Base-by-base conservation (phyloP, 208 protist species). In the Trypanosoma brucei region DNA sequence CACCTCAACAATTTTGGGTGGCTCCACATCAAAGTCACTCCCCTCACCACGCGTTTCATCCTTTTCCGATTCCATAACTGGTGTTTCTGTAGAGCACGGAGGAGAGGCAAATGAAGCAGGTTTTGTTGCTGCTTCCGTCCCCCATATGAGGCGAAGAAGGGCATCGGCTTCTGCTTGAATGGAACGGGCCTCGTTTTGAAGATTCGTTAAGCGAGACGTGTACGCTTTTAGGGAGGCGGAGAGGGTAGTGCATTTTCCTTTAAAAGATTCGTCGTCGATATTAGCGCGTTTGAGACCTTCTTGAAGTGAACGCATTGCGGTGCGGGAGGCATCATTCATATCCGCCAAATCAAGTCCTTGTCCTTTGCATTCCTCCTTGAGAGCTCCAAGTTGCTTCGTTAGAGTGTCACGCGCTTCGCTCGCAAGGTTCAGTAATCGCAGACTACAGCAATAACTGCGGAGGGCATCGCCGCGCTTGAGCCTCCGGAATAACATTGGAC, bases 361-460 rank as follows among this genome's bases (percentile, higher is more conserved):
- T 5, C 87, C 86, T 56, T 89, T 92, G 70, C 84, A 86, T 60
- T 96, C 87, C 55, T 95, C 86, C 63, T 91, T 93, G 34, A 95
- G 35, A 0, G 84, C 76, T 44, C 78, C 78, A 6, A 95, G 78
- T 55, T 88, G 77, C 73, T 84, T 88, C 1, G 86, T 93, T 7
- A 95, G 61, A 46, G 33, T 60, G 14, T 95, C 86, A 37, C 86
- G 81, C 3, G 56, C 69, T 30, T 85, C 78, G 3, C 53, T 61
- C 36, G 62, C 72, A 22, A 92, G 37, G 14, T 64, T 76, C 4
- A 90, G 49, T 38, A 70, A 64, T 13, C 80, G 79, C 35, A 55
- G 9, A 0, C 53, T 9, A 38, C 11, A 33, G 7, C 45, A 8
- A 3, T 44, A 31, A 0, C 33, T 36, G 34, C n/a, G 55, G 1